Evolutionary conservation across 2,329 filamentous ascomycete species (phyloP).

Genomic region (Emmonsia crescens): DNA sequence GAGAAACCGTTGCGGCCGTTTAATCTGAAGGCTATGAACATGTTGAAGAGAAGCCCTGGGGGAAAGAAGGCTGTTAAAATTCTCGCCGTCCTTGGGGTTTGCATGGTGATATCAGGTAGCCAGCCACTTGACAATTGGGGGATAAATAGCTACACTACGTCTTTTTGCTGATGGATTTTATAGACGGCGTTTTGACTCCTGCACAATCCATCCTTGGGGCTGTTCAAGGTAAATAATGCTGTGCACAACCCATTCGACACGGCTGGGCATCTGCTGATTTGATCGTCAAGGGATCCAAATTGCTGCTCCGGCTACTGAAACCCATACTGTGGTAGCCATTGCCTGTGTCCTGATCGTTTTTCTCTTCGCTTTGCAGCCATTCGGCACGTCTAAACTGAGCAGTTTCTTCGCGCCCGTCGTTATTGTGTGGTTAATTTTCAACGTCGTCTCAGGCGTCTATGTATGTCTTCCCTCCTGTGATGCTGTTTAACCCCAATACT

Average conservation of each 20-base stretch:
- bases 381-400: constrained; percentile 38
- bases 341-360: constrained; percentile 30
- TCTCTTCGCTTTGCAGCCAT: constrained; percentile 44
- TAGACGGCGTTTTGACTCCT: constrained; percentile 45
- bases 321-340: constrained; percentile 10
- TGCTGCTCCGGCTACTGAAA: constrained; percentile 9
- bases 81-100: constrained; percentile 36
- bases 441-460: constrained; percentile 44
- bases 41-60: constrained; percentile 38
- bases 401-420: constrained; percentile 43
- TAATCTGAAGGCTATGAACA: constrained; percentile 34
- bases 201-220: constrained; percentile 49
- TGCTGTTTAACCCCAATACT: neutral
- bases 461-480: constrained; percentile 15
- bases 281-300: constrained; percentile 11
- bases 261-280: neutral
- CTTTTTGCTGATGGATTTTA: neutral
- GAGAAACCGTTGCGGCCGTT: constrained; percentile 34
- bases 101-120: constrained; percentile 41
- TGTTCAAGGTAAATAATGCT: constrained; percentile 39
- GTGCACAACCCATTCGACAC: neutral
- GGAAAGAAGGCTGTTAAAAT: constrained; percentile 38
- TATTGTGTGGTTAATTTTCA: constrained; percentile 45
- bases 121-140: neutral
- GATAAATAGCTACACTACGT: no score